phyloP scores from a whole-genome alignment of 306 rosid genomes.

The Trifolium fragiferum region DNA sequence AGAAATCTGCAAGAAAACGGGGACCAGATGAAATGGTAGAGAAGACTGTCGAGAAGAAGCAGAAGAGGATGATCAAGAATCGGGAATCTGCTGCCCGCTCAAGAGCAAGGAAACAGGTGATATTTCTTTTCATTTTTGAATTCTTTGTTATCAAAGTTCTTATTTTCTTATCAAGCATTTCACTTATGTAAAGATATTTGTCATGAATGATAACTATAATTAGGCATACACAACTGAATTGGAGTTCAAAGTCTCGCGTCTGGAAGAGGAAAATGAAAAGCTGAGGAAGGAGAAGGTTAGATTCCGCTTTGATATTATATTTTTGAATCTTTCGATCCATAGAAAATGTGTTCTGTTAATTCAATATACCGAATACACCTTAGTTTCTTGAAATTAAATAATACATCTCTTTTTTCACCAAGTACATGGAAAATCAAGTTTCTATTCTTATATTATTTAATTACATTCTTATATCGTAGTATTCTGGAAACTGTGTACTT shows the following conservation, averaged over 20 bases:
- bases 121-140: slow-evolving; percentile 6
- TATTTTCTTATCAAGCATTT: neutral
- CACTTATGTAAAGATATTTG: neutral
- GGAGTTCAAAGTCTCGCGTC: slow-evolving; percentile 80
- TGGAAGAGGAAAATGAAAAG: slow-evolving; percentile 93
- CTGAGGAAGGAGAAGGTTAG: slow-evolving; percentile 86
- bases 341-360: slow-evolving; percentile 27
- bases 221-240: slow-evolving; percentile 96
- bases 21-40: slow-evolving; percentile 70
- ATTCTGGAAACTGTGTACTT: neutral
- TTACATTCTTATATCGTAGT: neutral
- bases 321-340: slow-evolving; percentile 2
- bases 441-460: neutral
- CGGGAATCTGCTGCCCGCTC: slow-evolving; percentile 99
- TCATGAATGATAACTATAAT: slow-evolving; percentile 28
- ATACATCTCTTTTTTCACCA: neutral
- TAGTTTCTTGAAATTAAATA: slow-evolving; percentile 1
- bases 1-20: slow-evolving; percentile 71
- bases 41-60: slow-evolving; percentile 89
- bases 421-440: neutral
- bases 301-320: slow-evolving; percentile 38
- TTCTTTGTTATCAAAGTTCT: neutral
- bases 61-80: slow-evolving; percentile 95
- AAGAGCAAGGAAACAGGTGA: slow-evolving; percentile 95
- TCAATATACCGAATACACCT: slow-evolving; percentile 16